These are phyloP conservation scores for Carallia pectinifolia DNA, from an alignment of 345 rosid species.

Conservation along the genomic window DNA sequence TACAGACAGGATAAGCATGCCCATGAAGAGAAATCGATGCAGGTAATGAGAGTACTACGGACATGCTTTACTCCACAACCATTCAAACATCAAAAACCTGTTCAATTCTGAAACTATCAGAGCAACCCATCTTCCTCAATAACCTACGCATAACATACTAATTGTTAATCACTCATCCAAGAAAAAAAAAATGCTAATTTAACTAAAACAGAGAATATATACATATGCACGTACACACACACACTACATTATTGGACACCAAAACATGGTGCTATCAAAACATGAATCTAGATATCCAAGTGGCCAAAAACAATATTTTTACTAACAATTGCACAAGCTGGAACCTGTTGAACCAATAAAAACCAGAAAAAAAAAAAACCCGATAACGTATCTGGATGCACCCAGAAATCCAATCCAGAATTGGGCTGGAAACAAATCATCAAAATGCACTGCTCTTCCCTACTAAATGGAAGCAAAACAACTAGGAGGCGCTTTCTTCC, in stretches of 20 bases:
- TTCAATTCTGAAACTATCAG: too few species aligned
- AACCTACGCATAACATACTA: too few species aligned
- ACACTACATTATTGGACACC: neutral
- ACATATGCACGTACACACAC: too few species aligned
- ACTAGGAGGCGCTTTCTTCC: neutral
- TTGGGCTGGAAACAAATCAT: neutral
- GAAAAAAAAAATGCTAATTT: too few species aligned
- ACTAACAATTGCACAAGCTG: neutral
- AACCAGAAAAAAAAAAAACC: constrained; percentile 3
- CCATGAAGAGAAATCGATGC: too few species aligned
- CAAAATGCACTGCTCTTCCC: neutral
- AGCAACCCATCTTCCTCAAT: too few species aligned
- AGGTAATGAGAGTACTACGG: too few species aligned
- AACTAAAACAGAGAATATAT: neutral
- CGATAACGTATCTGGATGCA: neutral
- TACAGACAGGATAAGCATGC: too few species aligned
- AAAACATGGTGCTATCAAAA: neutral
- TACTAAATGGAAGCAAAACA: neutral
- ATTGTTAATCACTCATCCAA: too few species aligned
- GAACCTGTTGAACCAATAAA: neutral
- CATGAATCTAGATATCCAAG: constrained; percentile 1
- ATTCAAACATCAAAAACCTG: too few species aligned
- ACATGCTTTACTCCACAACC: too few species aligned
- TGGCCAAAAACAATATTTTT: neutral
- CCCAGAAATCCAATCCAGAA: constrained; percentile 10